Percentiles rank a stretch among this genome's conserved stretches.
These are phyloP conservation scores for Nothophytophthora sp. DNA, from an alignment of 352 stramenopile genomes.

Conservation along the genomic window DNA sequence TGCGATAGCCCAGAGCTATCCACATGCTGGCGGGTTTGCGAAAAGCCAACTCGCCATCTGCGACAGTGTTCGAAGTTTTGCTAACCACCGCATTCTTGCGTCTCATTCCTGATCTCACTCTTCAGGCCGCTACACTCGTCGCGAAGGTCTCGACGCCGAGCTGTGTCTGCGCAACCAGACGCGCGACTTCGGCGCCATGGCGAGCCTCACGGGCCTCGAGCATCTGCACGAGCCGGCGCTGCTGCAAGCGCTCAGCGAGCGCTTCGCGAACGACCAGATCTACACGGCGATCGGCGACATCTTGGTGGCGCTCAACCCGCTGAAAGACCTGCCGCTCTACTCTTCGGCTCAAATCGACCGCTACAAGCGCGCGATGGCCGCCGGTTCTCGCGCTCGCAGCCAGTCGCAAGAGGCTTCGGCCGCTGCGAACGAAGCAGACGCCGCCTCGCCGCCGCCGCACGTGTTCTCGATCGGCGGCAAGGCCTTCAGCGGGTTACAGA, in stretches of 20 bases:
- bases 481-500: slow-evolving; percentile 80
- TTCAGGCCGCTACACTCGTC: slow-evolving; percentile 30
- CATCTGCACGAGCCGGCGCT: slow-evolving; percentile 86
- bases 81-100: slow-evolving; percentile 4
- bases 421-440: slow-evolving; percentile 7
- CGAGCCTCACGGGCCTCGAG: slow-evolving; percentile 76
- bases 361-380: slow-evolving; percentile 60
- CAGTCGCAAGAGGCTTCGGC: slow-evolving; percentile 3
- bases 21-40: no score
- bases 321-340: slow-evolving; percentile 78
- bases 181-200: slow-evolving; percentile 50
- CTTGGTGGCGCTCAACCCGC: slow-evolving; percentile 82
- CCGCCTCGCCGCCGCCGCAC: slow-evolving; percentile 60
- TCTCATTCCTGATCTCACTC: background rate
- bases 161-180: slow-evolving; percentile 73
- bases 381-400: slow-evolving; percentile 2
- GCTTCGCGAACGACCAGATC: slow-evolving; percentile 75
- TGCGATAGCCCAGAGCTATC: no score
- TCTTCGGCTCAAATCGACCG: slow-evolving; percentile 50
- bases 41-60: no score
- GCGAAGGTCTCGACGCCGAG: slow-evolving; percentile 36
- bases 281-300: slow-evolving; percentile 90
- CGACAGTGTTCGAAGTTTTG: no score
- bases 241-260: slow-evolving; percentile 76
- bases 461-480: slow-evolving; percentile 91